A percentile compares a stretch with the other conserved stretches of the same genome.
These are phyloP conservation scores for Eleusine indica DNA, from an alignment of 176 grass and related monocot species.

Conservation along the genomic window DNA sequence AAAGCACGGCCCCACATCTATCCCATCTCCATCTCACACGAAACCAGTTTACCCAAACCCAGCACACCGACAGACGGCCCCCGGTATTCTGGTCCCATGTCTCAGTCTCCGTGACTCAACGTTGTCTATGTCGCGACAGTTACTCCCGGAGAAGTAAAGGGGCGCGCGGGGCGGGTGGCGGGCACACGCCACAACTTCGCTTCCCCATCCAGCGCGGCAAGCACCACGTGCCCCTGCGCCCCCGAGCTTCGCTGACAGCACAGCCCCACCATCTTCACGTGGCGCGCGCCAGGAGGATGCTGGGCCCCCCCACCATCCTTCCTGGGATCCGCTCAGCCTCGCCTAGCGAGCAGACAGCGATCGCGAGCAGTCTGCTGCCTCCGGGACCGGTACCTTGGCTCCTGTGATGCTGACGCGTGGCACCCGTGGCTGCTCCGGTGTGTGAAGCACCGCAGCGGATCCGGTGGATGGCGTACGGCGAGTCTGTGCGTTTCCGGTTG, in stretches of 20 bases:
- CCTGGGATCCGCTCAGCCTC: not conserved
- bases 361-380: too few relatives aligned
- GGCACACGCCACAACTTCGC: slow-evolving; percentile 7
- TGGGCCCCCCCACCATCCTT: not conserved
- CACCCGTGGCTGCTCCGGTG: not conserved
- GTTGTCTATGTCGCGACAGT: not conserved
- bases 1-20: too few relatives aligned
- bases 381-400: too few relatives aligned
- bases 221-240: slow-evolving; percentile 14
- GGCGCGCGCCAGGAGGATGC: not conserved
- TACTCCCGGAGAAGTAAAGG: not conserved
- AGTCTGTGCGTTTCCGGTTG: not conserved
- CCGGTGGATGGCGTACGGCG: not conserved
- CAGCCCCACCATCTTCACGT: not conserved
- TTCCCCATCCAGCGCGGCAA: not conserved
- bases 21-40: too few relatives aligned
- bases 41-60: too few relatives aligned
- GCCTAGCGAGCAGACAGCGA: too few relatives aligned
- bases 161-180: not conserved
- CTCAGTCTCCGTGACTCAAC: not conserved
- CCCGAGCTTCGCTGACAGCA: not conserved
- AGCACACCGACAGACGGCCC: too few relatives aligned
- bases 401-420: not conserved
- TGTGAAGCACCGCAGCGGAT: not conserved
- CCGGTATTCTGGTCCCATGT: too few relatives aligned